Evolutionary conservation across 2,329 filamentous ascomycete genomes (phyloP).

Genomic region (Pestalotiopsis sp.): DNA sequence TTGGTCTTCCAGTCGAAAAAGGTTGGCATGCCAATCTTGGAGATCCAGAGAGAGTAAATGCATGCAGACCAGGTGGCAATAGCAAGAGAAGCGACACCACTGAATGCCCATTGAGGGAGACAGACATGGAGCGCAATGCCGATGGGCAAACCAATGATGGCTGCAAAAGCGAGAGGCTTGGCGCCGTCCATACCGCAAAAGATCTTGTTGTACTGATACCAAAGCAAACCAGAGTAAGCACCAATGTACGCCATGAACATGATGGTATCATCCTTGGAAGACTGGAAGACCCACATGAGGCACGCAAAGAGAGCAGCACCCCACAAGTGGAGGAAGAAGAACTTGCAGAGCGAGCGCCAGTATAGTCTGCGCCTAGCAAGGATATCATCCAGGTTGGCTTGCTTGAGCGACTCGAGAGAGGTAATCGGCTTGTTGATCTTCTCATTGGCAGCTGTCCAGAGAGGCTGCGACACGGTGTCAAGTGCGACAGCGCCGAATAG

Average conservation of each 20-base stretch:
- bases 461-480: conserved; percentile 6
- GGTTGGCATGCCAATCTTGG: background rate
- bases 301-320: background rate
- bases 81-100: conserved; percentile 1
- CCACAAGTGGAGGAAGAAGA: conserved; percentile 8
- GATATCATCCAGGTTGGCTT: background rate
- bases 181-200: conserved; percentile 1
- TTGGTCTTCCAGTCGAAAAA: background rate
- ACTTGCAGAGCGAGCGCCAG: conserved; percentile 8
- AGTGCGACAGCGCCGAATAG: conserved; percentile 2
- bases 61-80: conserved; percentile 1
- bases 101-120: background rate
- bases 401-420: conserved; percentile 3
- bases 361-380: conserved; percentile 1
- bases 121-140: background rate
- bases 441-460: conserved; percentile 2
- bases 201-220: conserved; percentile 10
- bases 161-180: background rate
- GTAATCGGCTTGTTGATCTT: conserved; percentile 1
- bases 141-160: background rate
- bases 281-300: conserved; percentile 3
- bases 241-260: conserved; percentile 5
- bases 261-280: background rate
- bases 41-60: background rate
- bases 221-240: conserved; percentile 2